Percentiles rank a stretch among this genome's conserved stretches.
Evolutionary conservation across 768 basidiomycete genomes (phyloP).

Genomic region (Lactifluus subvellereus): DNA sequence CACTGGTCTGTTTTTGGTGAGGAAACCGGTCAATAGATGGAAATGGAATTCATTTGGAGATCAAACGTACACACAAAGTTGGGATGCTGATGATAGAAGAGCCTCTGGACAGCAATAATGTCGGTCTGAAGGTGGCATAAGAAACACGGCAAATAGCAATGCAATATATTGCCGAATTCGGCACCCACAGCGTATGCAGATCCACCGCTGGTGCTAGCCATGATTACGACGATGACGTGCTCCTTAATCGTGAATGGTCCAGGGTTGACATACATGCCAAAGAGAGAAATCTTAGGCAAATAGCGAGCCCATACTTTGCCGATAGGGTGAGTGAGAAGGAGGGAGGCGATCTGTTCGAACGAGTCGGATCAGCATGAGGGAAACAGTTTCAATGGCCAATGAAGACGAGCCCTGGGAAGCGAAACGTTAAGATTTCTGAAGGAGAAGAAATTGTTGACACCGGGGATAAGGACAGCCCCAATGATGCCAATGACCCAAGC

Average conservation of each 20-base stretch:
- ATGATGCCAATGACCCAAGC: no score
- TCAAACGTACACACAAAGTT: no score
- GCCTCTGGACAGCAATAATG: constrained; percentile 41
- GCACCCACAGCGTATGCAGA: constrained; percentile 33
- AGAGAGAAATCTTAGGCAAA: constrained; percentile 47
- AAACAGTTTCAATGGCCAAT: not conserved
- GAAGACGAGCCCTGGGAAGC: not conserved
- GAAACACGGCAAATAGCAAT: not conserved
- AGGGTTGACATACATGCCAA: constrained; percentile 52
- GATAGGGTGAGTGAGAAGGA: not conserved
- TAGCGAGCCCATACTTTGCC: constrained; percentile 29
- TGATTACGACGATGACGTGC: constrained; percentile 47
- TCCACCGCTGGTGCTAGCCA: constrained; percentile 38
- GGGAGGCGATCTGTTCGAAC: constrained; percentile 45
- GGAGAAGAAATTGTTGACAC: not conserved
- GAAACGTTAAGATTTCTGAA: not conserved
- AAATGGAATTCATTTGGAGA: no score
- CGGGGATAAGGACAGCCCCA: no score
- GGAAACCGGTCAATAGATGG: no score
- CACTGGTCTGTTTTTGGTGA: no score
- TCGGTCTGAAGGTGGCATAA: constrained; percentile 32
- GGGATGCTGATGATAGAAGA: constrained; percentile 33
- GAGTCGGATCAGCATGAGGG: not conserved
- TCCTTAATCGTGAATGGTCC: constrained; percentile 75
- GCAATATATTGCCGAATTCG: not conserved